Evolutionary conservation across 306 rosid genomes (phyloP), one percentile per base, ranked within the genome.

Genomic region (Begonia loranthoides): DNA sequence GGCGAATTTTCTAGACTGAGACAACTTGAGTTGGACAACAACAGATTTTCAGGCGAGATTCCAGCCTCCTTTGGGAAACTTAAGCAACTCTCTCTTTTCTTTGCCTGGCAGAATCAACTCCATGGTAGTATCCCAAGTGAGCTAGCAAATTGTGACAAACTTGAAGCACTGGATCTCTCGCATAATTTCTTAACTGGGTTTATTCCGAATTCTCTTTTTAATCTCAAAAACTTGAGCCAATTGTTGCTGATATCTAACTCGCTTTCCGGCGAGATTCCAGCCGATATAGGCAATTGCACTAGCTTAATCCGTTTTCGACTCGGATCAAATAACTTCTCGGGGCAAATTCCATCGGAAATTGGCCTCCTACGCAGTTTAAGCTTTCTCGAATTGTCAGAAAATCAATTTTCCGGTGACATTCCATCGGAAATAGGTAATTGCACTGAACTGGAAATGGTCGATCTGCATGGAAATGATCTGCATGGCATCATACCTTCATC

Each of bases 21-120:
- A 73, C 93, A 89, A 49, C 84, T 89, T 24, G 97, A 89, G 65
- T 66, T 89, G 71, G 97, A 89, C 50, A 89, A 89, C 73, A 89
- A 89, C 89, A 65, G 60, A 61, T 70, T 89, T 58, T 59, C 87
- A 9, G 95, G 97, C 5, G 50, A 34, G 67, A 89, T 89, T 73
- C 95, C 97, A n/a, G 48, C 78, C 11, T 69, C 70, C 45, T 58
- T 89, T 52, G 97, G 97, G 60, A 41, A 76, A 44, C 66, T 89
- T 45, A 84, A 77, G 70, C 78, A 89, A 41, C 95, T 89, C 36
- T 73, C 80, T 50, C 66, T 79, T 56, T 84, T 89, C 79, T 84
- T 45, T 72, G 97, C 95, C 17, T 89, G 97, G 97, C 78, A 84
- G 76, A 89, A 89, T 71, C 75, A 73, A 61, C 93, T 89, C 22